Conservation (phyloP, 1,284 basidiomycete species). For the Cutaneotrichosporon cavernicola region DNA sequence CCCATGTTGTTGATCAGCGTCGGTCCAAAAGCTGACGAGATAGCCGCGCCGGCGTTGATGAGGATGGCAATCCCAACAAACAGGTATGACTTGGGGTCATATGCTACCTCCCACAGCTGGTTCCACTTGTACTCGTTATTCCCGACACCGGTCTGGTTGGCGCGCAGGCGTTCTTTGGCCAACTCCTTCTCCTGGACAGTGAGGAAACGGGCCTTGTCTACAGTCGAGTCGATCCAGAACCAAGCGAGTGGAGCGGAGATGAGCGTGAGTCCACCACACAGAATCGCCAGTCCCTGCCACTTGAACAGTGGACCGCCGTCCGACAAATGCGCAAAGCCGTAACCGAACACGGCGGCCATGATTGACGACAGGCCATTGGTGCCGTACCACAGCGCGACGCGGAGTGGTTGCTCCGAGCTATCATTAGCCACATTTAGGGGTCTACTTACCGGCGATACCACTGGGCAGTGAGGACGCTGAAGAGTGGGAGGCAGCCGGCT, state of each 20-base stretch:
- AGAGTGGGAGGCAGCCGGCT: conserved; percentile 51
- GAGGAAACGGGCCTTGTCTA: conserved; percentile 50
- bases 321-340: conserved; percentile 17
- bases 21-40: conserved; percentile 42
- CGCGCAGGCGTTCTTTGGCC: conserved; percentile 52
- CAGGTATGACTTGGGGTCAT: conserved; percentile 50
- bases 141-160: conserved; percentile 53
- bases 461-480: conserved; percentile 49
- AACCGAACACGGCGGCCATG: conserved; percentile 32
- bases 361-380: conserved; percentile 47
- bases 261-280: conserved; percentile 48
- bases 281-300: conserved; percentile 53
- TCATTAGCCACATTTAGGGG: neutral
- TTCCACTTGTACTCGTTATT: conserved; percentile 48
- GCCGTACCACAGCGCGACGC: conserved; percentile 50
- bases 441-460: conserved; percentile 48
- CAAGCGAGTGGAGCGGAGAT: conserved; percentile 46
- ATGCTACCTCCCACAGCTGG: conserved; percentile 50
- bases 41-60: conserved; percentile 45
- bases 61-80: conserved; percentile 47
- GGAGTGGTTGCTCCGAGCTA: conserved; percentile 41
- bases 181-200: conserved; percentile 47
- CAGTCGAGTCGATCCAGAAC: conserved; percentile 44
- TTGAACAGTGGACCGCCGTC: conserved; percentile 29
- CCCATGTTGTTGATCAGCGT: conserved; percentile 35